A percentile compares a stretch with the other conserved stretches of the same genome.
phyloP scores from a whole-genome alignment of 148 eudicot genomes.

The Chenopodium berlandieri region DNA sequence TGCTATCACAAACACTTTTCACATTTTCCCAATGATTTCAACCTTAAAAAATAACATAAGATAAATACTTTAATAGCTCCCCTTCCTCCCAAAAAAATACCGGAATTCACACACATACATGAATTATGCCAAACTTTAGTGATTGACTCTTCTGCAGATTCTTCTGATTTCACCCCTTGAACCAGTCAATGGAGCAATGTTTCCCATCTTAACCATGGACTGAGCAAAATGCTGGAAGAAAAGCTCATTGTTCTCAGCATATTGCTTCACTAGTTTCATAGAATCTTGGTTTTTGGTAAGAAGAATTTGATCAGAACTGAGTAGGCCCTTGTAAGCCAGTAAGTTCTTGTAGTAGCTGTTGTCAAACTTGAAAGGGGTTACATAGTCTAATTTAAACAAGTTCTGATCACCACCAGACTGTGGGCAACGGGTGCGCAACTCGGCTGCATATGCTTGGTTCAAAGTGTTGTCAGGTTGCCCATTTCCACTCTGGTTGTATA shows the following conservation, averaged over 20 bases:
- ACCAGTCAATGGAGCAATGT: conserved; percentile 69
- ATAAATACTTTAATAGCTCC: neutral
- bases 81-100: neutral
- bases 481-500: conserved; percentile 68
- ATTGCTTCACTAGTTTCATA: conserved; percentile 40
- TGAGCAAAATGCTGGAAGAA: conserved; percentile 78
- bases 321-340: neutral
- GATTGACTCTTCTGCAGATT: conserved; percentile 64
- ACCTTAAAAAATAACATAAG: neutral
- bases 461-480: conserved; percentile 56
- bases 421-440: conserved; percentile 32
- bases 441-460: conserved; percentile 52
- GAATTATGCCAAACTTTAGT: conserved; percentile 11
- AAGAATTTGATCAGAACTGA: conserved; percentile 53
- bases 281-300: conserved; percentile 39
- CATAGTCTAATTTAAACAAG: neutral
- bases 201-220: conserved; percentile 80
- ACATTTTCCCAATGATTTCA: too few relatives aligned
- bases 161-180: conserved; percentile 66
- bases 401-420: conserved; percentile 55
- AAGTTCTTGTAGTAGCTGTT: neutral
- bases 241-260: conserved; percentile 50
- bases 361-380: neutral
- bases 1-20: neutral
- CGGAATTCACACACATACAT: neutral